A percentile compares a stretch with the other conserved stretches of the same genome.
These are phyloP conservation scores for Ceratocystis harringtonii DNA, from an alignment of 2,329 filamentous ascomycete species.

Conservation along the genomic window DNA sequence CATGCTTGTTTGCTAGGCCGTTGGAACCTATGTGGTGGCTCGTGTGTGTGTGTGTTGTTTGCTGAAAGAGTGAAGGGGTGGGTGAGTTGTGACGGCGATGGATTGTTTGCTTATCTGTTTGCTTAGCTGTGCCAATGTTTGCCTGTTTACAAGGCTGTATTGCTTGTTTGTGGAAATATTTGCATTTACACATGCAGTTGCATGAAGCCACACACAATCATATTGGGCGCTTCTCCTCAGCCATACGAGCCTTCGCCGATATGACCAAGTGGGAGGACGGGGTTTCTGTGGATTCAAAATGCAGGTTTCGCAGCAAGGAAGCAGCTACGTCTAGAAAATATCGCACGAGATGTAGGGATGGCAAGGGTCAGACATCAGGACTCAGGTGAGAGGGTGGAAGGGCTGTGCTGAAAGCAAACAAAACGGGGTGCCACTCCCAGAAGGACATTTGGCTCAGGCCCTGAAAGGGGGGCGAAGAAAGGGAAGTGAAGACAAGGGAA, in stretches of 20 bases:
- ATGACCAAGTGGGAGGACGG: not conserved
- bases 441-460: not conserved
- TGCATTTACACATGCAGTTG: not conserved
- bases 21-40: not conserved
- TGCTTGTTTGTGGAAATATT: not conserved
- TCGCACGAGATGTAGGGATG: not conserved
- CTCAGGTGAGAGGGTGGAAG: not conserved
- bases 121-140: not conserved
- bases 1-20: not conserved
- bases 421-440: not conserved
- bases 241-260: not conserved
- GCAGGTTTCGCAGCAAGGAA: not conserved
- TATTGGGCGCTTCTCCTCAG: not conserved
- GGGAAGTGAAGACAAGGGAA: not conserved
- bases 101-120: slow-evolving; percentile 5
- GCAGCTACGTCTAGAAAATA: not conserved
- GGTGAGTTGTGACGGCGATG: not conserved
- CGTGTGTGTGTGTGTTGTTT: slow-evolving; percentile 1
- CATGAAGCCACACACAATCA: not conserved
- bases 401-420: not conserved
- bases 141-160: not conserved
- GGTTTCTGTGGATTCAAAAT: not conserved
- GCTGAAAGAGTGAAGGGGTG: not conserved
- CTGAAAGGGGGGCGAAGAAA: not conserved
- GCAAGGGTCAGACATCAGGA: not conserved